Evolutionary conservation across 2,329 filamentous ascomycete genomes (phyloP).

Genomic region (Phyllosticta citribraziliensis): DNA sequence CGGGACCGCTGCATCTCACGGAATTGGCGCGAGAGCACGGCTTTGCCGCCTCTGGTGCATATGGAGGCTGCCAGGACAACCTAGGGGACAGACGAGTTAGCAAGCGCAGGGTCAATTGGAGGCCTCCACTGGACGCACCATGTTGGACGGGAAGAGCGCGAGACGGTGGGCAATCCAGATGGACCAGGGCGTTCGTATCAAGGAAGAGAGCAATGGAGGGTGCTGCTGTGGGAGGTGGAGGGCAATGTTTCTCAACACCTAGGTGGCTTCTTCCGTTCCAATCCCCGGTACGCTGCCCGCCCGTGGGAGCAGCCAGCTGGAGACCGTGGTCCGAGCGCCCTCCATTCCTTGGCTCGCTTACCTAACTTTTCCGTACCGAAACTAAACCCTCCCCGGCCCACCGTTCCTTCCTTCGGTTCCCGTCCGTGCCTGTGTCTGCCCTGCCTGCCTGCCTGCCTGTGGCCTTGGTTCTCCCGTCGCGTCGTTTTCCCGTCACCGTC

Average conservation of each 20-base stretch:
- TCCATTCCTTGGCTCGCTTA: not conserved
- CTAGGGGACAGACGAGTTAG: slow-evolving; percentile 36
- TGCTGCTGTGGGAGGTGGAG: not conserved
- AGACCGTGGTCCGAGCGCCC: not conserved
- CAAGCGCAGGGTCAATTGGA: not conserved
- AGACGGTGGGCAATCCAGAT: not conserved
- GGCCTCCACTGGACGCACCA: not conserved
- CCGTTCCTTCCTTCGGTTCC: too few relatives aligned
- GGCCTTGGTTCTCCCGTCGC: not conserved
- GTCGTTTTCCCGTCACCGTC: not conserved
- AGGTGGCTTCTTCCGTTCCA: slow-evolving; percentile 4
- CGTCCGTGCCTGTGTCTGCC: too few relatives aligned
- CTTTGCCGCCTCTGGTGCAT: slow-evolving; percentile 96
- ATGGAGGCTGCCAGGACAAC: slow-evolving; percentile 98
- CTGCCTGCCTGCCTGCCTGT: not conserved
- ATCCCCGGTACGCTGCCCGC: not conserved
- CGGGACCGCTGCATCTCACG: slow-evolving; percentile 94
- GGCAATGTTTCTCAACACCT: slow-evolving; percentile 4
- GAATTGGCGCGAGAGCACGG: slow-evolving; percentile 95
- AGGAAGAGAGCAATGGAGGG: not conserved
- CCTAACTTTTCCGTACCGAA: not conserved
- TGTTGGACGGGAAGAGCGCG: not conserved
- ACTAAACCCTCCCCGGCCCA: not conserved
- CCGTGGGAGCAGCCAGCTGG: not conserved
- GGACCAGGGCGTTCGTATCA: not conserved